Conservation (phyloP, 768 basidiomycete species). For the Trametes cubensis region DNA sequence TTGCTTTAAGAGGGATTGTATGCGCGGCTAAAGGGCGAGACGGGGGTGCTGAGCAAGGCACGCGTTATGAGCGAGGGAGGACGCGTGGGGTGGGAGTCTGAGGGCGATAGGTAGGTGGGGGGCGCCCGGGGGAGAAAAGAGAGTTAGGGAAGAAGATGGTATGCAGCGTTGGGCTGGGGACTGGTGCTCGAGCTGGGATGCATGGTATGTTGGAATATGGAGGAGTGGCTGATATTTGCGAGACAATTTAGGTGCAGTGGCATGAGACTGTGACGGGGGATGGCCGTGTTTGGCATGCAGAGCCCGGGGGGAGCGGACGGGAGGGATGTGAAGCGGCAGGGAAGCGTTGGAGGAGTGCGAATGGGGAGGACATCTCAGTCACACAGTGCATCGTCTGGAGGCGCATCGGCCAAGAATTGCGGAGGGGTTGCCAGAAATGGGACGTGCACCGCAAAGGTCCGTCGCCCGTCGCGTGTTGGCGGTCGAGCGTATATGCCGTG, state of each 20-base stretch:
- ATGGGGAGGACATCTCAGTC: slow-evolving; percentile 17
- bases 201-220: slow-evolving; percentile 12
- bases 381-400: too few species aligned
- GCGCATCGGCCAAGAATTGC: too few species aligned
- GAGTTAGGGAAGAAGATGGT: too few species aligned
- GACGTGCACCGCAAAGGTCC: too few species aligned
- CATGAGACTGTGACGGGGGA: slow-evolving; percentile 8
- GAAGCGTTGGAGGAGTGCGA: slow-evolving; percentile 23
- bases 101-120: too few species aligned
- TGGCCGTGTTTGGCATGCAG: slow-evolving; percentile 11
- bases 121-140: too few species aligned
- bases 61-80: slow-evolving; percentile 1
- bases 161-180: not conserved
- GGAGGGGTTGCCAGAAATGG: too few species aligned
- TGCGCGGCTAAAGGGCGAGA: not conserved
- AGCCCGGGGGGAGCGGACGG: slow-evolving; percentile 5
- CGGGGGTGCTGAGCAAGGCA: too few species aligned
- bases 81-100: not conserved
- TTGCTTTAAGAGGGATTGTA: not conserved
- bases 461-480: too few species aligned
- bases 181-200: not conserved
- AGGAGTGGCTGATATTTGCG: slow-evolving; percentile 11
- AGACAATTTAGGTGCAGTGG: slow-evolving; percentile 7
- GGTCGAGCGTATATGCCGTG: too few species aligned
- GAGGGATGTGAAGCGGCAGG: slow-evolving; percentile 18